Conservation (phyloP, 345 rosid species). For the Syzygium aqueum region DNA sequence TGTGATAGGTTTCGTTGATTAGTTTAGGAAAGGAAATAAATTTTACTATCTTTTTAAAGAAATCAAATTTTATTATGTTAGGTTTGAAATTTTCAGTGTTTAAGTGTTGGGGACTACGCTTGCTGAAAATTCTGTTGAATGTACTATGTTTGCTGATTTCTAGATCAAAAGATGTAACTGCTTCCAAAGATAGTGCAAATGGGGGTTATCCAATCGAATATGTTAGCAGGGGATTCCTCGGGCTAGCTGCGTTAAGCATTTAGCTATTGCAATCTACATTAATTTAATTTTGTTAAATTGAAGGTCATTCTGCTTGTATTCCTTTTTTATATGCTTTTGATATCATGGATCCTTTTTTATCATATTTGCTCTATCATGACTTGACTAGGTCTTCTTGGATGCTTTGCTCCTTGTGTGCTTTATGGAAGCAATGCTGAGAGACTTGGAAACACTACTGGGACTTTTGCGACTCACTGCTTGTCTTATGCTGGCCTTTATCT, state of each 20-base stretch:
- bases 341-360: neutral
- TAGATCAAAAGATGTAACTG: neutral
- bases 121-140: neutral
- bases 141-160: neutral
- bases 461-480: conserved; percentile 76
- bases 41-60: neutral
- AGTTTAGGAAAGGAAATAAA: neutral
- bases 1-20: neutral
- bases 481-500: conserved; percentile 64
- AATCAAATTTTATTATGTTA: neutral
- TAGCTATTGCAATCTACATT: neutral
- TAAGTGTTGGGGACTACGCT: neutral
- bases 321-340: neutral
- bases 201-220: neutral
- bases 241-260: neutral
- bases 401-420: conserved; percentile 76
- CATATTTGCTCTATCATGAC: neutral
- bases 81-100: neutral
- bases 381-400: conserved; percentile 76
- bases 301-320: neutral
- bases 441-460: conserved; percentile 64
- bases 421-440: conserved; percentile 91
- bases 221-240: neutral
- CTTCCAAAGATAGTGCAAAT: neutral
- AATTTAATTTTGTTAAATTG: neutral